Percentiles rank a stretch among this genome's conserved stretches.
These are phyloP conservation scores for Epichloe sibirici DNA, from an alignment of 2,329 filamentous ascomycete genomes.

Conservation along the genomic window DNA sequence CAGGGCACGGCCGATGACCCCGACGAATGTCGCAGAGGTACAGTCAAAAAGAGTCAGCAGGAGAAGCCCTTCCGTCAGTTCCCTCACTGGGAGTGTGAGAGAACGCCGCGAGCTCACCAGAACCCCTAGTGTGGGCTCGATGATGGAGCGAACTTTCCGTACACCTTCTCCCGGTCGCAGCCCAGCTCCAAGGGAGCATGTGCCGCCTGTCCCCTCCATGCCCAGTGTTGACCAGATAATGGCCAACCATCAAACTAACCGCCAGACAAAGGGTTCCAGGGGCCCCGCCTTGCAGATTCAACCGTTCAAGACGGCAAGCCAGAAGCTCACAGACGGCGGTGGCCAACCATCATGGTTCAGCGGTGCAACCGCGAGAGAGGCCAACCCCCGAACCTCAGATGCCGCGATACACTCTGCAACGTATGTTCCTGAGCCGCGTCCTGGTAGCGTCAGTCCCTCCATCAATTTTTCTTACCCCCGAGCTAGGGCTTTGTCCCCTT, in stretches of 20 bases:
- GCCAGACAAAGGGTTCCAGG: constrained; percentile 21
- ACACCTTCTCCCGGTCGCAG: constrained; percentile 51
- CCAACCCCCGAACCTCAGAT: constrained; percentile 34
- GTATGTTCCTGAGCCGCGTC: constrained; percentile 21
- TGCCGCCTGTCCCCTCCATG: constrained; percentile 66
- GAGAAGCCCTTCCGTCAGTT: constrained; percentile 60
- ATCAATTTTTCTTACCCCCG: constrained; percentile 50
- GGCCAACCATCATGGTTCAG: constrained; percentile 37
- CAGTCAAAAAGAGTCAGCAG: constrained; percentile 78
- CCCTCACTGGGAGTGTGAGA: constrained; percentile 39
- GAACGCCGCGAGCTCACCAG: constrained; percentile 41
- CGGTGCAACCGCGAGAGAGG: constrained; percentile 29
- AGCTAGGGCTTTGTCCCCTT: constrained; percentile 22
- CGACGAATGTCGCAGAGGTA: constrained; percentile 67
- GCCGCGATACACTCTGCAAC: constrained; percentile 21
- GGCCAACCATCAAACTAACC: constrained; percentile 12
- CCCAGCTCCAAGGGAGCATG: constrained; percentile 26
- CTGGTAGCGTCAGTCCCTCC: constrained; percentile 37
- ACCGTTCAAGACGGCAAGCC: constrained; percentile 40
- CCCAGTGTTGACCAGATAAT: constrained; percentile 34
- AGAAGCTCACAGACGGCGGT: constrained; percentile 33
- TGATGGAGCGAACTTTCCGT: constrained; percentile 82
- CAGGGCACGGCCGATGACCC: constrained; percentile 62
- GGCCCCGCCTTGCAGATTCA: constrained; percentile 33
- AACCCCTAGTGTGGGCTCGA: constrained; percentile 61